Percentiles rank a stretch among this genome's conserved stretches.
Conservation (phyloP, 2,329 filamentous ascomycete genomes). For the Aureobasidium sp. region DNA sequence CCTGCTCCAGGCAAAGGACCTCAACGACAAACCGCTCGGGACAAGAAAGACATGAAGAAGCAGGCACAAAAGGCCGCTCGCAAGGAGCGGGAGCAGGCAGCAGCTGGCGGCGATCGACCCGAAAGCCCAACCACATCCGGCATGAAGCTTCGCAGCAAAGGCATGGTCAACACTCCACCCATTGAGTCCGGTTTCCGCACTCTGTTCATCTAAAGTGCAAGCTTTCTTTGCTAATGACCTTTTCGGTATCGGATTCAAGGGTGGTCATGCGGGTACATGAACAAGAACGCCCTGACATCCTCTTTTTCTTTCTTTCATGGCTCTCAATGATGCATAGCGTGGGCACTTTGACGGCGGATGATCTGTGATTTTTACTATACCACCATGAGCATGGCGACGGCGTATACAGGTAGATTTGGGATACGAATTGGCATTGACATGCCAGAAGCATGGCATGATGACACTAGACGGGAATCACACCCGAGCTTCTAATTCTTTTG, state of each 20-base stretch:
- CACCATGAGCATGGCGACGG: constrained; percentile 18
- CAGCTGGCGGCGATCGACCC: constrained; percentile 11
- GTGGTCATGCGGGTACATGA: constrained; percentile 13
- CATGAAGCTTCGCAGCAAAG: constrained; percentile 26
- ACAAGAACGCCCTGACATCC: constrained; percentile 2
- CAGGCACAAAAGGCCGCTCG: constrained; percentile 36
- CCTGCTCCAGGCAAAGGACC: constrained; percentile 24
- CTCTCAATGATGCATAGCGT: constrained; percentile 17
- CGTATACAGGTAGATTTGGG: constrained; percentile 11
- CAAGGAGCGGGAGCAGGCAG: constrained; percentile 32
- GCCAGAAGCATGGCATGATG: constrained; percentile 15
- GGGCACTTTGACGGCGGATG: constrained; percentile 13
- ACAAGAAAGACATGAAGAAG: constrained; percentile 35
- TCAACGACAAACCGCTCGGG: constrained; percentile 29
- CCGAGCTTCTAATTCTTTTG: constrained; percentile 6
- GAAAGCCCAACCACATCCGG: constrained; percentile 20
- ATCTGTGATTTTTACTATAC: constrained; percentile 15
- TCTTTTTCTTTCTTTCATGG: constrained; percentile 12
- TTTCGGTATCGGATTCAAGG: neutral
- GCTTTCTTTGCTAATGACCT: neutral
- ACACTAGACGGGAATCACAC: constrained; percentile 17
- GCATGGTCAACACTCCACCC: constrained; percentile 29
- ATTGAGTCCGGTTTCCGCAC: constrained; percentile 31
- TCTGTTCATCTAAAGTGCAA: constrained; percentile 30
- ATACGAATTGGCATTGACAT: constrained; percentile 11